These are phyloP conservation scores for Papilionanthe hybrid DNA, from an alignment of 116 monocot genomes.

Conservation along the genomic window DNA sequence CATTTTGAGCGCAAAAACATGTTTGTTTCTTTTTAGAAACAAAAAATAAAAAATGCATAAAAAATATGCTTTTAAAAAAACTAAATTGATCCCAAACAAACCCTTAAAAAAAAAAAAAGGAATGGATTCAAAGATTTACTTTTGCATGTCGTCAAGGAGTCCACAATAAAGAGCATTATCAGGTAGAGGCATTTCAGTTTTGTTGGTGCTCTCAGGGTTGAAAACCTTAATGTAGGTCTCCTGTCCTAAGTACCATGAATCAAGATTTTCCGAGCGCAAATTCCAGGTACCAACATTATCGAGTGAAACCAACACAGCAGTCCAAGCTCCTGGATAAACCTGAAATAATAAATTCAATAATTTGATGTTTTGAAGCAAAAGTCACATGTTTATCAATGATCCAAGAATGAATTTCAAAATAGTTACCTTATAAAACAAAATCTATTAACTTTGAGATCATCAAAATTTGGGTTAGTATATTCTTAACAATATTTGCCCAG, in stretches of 20 bases:
- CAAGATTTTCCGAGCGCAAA: conserved; percentile 42
- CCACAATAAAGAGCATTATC: conserved; percentile 56
- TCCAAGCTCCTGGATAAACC: conserved; percentile 65
- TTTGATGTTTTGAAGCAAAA: too few species aligned
- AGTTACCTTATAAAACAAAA: too few species aligned
- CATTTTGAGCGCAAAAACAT: too few species aligned
- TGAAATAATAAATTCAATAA: conserved; percentile 3
- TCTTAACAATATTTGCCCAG: too few species aligned
- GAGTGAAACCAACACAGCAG: conserved; percentile 43
- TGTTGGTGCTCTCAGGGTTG: conserved; percentile 43
- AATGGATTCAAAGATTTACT: conserved; percentile 12
- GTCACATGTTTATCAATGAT: too few species aligned
- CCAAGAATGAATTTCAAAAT: too few species aligned
- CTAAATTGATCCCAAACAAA: neutral
- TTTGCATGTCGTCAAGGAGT: conserved; percentile 28
- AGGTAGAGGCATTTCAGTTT: conserved; percentile 40
- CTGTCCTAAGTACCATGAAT: conserved; percentile 55
- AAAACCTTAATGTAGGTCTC: conserved; percentile 43
- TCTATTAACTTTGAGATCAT: too few species aligned
- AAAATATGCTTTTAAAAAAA: neutral
- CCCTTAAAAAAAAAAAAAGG: neutral
- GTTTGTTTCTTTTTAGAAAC: too few species aligned
- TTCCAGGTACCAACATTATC: conserved; percentile 63
- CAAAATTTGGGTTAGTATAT: too few species aligned
- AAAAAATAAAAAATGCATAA: neutral